Conservation (phyloP, 345 rosid species). For the Boechera retrofracta region DNA sequence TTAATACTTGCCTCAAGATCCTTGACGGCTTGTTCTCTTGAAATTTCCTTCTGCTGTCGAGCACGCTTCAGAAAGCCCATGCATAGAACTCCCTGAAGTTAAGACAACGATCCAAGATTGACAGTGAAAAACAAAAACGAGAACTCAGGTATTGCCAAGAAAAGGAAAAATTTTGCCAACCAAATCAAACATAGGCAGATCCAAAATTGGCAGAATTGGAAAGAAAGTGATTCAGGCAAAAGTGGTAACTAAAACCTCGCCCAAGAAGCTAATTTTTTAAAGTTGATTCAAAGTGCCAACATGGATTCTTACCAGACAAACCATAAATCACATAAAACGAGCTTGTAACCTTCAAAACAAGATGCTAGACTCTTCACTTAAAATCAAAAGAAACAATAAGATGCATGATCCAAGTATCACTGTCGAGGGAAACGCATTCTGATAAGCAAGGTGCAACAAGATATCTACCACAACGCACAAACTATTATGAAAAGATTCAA, state of each 20-base stretch:
- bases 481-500: constrained; percentile 7
- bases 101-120: constrained; percentile 17
- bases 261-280: not conserved
- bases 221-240: not conserved
- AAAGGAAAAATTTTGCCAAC: not conserved
- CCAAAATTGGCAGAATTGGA: not conserved
- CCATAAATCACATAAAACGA: not conserved
- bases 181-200: not conserved
- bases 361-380: not conserved
- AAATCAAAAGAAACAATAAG: not conserved
- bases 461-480: constrained; percentile 1
- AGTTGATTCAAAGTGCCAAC: not conserved
- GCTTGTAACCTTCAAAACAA: not conserved
- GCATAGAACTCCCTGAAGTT: constrained; percentile 80
- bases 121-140: constrained; percentile 6
- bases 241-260: not conserved
- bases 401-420: not conserved
- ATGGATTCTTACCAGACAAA: not conserved
- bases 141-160: not conserved
- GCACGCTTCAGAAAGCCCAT: constrained; percentile 85
- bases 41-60: constrained; percentile 65
- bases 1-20: constrained; percentile 70
- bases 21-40: constrained; percentile 82
- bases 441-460: constrained; percentile 3
- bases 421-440: not conserved